phyloP scores from a whole-genome alignment of 768 basidiomycete species.

The Leccinum olivaceopallidum region DNA sequence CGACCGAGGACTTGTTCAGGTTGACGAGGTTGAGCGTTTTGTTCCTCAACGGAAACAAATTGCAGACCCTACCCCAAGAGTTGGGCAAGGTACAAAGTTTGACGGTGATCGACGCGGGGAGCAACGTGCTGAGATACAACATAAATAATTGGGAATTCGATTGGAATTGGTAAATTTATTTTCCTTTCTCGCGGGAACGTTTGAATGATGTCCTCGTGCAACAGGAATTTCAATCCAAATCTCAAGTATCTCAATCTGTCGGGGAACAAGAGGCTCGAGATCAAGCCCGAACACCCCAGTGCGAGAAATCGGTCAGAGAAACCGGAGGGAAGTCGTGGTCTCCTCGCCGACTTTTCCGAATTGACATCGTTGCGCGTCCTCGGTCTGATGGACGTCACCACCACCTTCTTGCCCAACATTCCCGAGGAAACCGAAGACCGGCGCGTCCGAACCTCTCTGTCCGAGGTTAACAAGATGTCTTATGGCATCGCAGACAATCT shows the following conservation, averaged over 20 bases:
- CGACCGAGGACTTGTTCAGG: conserved; percentile 82
- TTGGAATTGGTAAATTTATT: conserved; percentile 86
- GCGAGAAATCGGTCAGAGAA: conserved; percentile 31
- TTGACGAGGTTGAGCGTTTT: conserved; percentile 69
- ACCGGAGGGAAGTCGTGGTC: conserved; percentile 32
- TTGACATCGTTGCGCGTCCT: conserved; percentile 84
- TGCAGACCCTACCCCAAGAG: conserved; percentile 91
- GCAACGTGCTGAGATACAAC: conserved; percentile 93
- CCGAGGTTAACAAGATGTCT: conserved; percentile 87
- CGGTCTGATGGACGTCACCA: conserved; percentile 96
- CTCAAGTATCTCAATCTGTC: conserved; percentile 95
- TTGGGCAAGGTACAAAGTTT: conserved; percentile 79
- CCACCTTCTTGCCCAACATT: conserved; percentile 60
- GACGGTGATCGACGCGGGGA: conserved; percentile 87
- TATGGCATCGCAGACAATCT: conserved; percentile 96
- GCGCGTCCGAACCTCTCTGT: conserved; percentile 87
- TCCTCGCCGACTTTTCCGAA: conserved; percentile 82
- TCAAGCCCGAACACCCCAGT: conserved; percentile 66
- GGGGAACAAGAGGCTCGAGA: conserved; percentile 94
- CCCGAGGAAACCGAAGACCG: conserved; percentile 87
- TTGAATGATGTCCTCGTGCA: conserved; percentile 2
- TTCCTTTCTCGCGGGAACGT: background rate
- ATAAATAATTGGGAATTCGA: conserved; percentile 99
- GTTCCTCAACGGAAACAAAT: conserved; percentile 90
- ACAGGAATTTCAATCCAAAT: conserved; percentile 94